A percentile compares a stretch with the other conserved stretches of the same genome.
These are phyloP conservation scores for Logfia minima DNA, from an alignment of 129 eudicot species.

Conservation along the genomic window DNA sequence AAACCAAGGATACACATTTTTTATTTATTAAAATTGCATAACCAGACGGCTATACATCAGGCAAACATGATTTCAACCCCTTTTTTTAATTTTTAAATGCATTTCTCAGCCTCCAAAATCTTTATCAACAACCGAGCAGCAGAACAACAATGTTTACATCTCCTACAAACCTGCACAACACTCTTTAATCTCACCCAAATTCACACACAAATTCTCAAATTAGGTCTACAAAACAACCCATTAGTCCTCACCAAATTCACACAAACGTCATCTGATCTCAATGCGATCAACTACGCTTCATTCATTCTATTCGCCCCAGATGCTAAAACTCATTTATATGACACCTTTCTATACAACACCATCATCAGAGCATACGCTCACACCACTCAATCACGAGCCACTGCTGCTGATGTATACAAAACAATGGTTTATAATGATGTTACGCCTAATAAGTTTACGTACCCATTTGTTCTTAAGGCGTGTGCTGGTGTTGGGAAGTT, in stretches of 20 bases:
- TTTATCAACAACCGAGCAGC: slow-evolving; percentile 48
- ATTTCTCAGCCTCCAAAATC: slow-evolving; percentile 38
- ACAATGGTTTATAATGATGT: slow-evolving; percentile 46
- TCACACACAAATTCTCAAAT: slow-evolving; percentile 59
- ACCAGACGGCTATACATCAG: too few relatives aligned
- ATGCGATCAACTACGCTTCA: slow-evolving; percentile 58
- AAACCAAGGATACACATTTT: too few relatives aligned
- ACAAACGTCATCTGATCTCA: slow-evolving; percentile 53
- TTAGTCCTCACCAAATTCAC: slow-evolving; percentile 78
- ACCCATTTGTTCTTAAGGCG: slow-evolving; percentile 83
- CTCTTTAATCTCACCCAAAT: slow-evolving; percentile 54
- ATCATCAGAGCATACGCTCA: slow-evolving; percentile 68
- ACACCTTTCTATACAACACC: slow-evolving; percentile 79
- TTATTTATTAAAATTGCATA: too few relatives aligned
- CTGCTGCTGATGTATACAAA: slow-evolving; percentile 45
- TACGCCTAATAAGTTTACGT: slow-evolving; percentile 69
- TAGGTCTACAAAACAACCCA: slow-evolving; percentile 67
- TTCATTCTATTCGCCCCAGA: slow-evolving; percentile 48
- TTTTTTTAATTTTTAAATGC: slow-evolving; percentile 10
- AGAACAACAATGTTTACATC: slow-evolving; percentile 59
- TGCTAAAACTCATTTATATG: slow-evolving; percentile 45
- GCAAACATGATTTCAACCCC: not conserved
- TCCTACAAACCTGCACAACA: slow-evolving; percentile 64
- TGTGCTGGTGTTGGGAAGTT: slow-evolving; percentile 64
- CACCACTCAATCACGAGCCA: slow-evolving; percentile 26